Conservation (phyloP, 257 asterid genomes). For the Scutellaria galericulata region DNA sequence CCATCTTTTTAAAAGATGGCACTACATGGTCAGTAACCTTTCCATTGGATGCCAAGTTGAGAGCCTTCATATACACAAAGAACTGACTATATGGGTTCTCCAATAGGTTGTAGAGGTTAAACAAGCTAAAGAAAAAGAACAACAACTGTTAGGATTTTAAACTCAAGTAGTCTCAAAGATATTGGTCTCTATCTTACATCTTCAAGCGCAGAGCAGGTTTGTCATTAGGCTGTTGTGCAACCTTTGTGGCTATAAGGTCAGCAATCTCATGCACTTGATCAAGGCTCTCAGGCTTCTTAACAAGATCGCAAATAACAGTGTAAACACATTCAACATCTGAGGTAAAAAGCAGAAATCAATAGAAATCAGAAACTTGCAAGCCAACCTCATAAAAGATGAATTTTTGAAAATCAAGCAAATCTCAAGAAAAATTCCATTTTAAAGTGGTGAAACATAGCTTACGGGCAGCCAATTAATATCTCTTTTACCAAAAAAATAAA, state of each 20-base stretch:
- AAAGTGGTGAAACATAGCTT: conserved; percentile 7
- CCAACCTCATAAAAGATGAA: not conserved
- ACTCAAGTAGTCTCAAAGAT: conserved; percentile 9
- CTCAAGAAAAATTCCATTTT: not conserved
- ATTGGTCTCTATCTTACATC: conserved; percentile 55
- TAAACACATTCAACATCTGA: conserved; percentile 91
- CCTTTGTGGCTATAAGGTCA: conserved; percentile 75
- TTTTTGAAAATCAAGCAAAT: not conserved
- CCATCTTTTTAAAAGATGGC: conserved; percentile 80
- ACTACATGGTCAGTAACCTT: conserved; percentile 78
- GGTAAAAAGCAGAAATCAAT: conserved; percentile 19
- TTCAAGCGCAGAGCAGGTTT: conserved; percentile 83
- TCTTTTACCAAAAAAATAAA: not conserved
- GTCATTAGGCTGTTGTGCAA: conserved; percentile 73
- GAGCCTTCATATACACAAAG: conserved; percentile 86
- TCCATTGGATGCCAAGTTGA: conserved; percentile 71
- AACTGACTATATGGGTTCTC: conserved; percentile 91
- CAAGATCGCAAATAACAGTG: conserved; percentile 88
- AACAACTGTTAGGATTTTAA: conserved; percentile 30
- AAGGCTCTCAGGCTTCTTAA: conserved; percentile 72
- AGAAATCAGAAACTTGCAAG: conserved; percentile 12
- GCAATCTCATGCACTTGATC: conserved; percentile 83
- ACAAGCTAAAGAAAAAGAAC: conserved; percentile 56
- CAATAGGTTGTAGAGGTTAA: conserved; percentile 88
- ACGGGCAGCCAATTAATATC: not conserved